Evolutionary conservation across 2,329 filamentous ascomycete species (phyloP).

Genomic region (Diaporthe vexans): DNA sequence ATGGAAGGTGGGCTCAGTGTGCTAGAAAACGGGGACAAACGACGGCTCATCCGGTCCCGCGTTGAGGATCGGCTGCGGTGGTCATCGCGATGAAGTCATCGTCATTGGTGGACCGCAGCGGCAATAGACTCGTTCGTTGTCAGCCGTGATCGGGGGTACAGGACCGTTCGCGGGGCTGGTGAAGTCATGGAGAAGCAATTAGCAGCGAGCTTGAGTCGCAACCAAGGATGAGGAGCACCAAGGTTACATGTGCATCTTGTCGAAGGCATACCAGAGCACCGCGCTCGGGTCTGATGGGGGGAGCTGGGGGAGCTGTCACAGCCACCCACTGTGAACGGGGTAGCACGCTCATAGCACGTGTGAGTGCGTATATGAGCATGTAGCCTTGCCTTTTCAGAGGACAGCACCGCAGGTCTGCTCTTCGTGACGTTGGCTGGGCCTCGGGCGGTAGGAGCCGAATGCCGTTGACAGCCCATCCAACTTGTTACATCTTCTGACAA

Average conservation of each 20-base stretch:
- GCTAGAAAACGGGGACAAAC: neutral
- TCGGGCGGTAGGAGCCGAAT: neutral
- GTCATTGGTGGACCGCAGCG: neutral
- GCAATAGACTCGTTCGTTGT: neutral
- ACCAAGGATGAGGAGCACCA: neutral
- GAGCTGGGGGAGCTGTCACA: neutral
- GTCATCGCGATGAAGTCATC: slow-evolving; percentile 18
- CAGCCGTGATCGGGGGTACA: neutral
- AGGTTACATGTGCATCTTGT: slow-evolving; percentile 18
- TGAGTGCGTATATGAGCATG: neutral
- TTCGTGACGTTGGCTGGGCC: neutral
- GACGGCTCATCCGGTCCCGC: neutral
- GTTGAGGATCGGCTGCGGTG: neutral
- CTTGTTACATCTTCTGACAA: too few relatives aligned
- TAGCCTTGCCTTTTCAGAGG: neutral
- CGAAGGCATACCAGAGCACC: neutral
- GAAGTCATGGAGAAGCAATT: slow-evolving; percentile 12
- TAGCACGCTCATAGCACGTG: neutral
- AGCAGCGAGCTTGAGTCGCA: slow-evolving; percentile 15
- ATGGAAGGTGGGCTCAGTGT: neutral
- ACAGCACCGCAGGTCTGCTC: neutral
- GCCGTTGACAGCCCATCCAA: neutral
- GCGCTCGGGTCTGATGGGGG: neutral
- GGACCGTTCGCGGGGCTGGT: neutral
- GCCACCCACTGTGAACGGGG: neutral